Base-by-base conservation (phyloP, 2,329 filamentous ascomycete species). In the Aspergillus fijiensis region DNA sequence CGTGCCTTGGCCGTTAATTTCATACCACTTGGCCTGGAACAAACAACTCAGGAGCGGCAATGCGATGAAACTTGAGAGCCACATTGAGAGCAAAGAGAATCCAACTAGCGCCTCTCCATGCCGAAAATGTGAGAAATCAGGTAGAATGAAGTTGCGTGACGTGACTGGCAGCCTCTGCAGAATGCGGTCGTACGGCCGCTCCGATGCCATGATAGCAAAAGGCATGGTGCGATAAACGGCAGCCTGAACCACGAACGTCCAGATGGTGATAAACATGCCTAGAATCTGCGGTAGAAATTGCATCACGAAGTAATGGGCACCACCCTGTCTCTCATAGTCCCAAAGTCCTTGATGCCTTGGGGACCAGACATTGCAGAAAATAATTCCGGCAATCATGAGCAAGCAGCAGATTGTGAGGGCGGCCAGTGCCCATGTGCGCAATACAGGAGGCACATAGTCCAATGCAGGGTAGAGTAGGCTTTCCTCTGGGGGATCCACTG, bases 271-370 rank as follows among this genome's bases (percentile, higher is more conserved):
- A 12, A 88, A 65, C 21, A 87, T 86, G 0, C 88, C 91, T 14
- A 96, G 71, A 0, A 96, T 79, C 59, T 92, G 91, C 2, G 94
- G 93, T 1, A 97, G 78, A 64, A 96, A 91, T 62, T 92, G 85
- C 74, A 96, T 95, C 51, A 96, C 76, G 73, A 97, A 96, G 76
- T 96, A 96, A 65, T 87, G 83, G 9, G 82, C 83, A 53, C 88
- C 89, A 62, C 90, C 89, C 59, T 92, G 88, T 31, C 82, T 83
- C 35, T 80, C 78, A 72, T 93, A 96, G 3, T 82, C 76, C 70
- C 85, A 87, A 12, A 97, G 78, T 0, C 91, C 91, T 10, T 81
- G 74, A 64, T 88, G 81, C 5, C 77, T 73, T 42, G 81, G 76
- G 11, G 89, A 91, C 77, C 86, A 92, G 39, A 89, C 77, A 59